These are phyloP conservation scores for Rhizoclosmatium sp. DNA, from an alignment of 192 early-diverging fungal species.

Conservation along the genomic window DNA sequence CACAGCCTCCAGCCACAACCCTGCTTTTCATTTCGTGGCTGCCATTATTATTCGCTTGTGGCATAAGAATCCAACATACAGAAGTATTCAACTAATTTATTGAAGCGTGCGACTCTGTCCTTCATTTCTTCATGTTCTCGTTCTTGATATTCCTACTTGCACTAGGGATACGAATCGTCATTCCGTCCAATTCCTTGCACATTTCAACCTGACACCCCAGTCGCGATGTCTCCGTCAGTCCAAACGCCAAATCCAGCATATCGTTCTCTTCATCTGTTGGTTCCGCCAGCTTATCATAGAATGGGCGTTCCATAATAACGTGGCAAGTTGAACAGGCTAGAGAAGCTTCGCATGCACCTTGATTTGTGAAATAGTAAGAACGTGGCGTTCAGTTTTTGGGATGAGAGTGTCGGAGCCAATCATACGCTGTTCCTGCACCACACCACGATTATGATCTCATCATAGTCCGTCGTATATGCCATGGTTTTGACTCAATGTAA, in stretches of 20 bases:
- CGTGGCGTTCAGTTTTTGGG: too few species aligned
- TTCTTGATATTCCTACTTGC: constrained; percentile 86
- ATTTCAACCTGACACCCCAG: constrained; percentile 93
- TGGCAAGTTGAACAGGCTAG: constrained; percentile 96
- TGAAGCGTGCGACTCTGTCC: neutral
- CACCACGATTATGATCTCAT: too few species aligned
- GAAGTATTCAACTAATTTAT: too few species aligned
- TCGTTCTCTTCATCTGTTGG: constrained; percentile 98
- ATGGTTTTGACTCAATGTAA: neutral
- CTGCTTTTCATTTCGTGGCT: too few species aligned
- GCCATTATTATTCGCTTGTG: too few species aligned
- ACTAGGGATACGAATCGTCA: constrained; percentile 86
- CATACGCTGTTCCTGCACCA: too few species aligned
- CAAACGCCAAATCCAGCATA: constrained; percentile 97
- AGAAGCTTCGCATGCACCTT: constrained; percentile 93
- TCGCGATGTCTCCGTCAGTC: constrained; percentile 93
- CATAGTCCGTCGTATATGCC: too few species aligned
- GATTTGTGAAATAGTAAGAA: too few species aligned
- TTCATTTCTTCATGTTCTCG: constrained; percentile 43
- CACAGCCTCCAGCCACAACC: too few species aligned
- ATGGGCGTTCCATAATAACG: constrained; percentile 82
- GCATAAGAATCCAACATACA: too few species aligned
- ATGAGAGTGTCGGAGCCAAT: too few species aligned
- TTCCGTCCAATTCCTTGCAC: constrained; percentile 85
- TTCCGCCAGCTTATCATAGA: constrained; percentile 87